Conservation (phyloP, 805 yeast genomes). For the Candida montana region DNA sequence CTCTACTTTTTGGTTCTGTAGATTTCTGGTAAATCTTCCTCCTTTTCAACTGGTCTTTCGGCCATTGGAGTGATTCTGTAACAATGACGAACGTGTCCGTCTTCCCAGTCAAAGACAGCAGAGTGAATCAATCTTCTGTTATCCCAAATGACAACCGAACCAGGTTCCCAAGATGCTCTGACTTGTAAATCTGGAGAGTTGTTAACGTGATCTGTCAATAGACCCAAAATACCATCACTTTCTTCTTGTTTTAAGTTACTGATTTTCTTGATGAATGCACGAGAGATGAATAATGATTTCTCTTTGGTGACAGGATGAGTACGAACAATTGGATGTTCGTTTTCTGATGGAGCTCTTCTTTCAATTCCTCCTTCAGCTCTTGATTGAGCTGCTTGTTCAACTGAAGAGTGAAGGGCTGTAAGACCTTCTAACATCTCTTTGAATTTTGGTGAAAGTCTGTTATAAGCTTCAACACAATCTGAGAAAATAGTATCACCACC, state of each 20-base stretch:
- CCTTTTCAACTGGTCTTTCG: conserved; percentile 58
- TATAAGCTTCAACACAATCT: conserved; percentile 66
- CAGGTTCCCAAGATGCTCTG: conserved; percentile 67
- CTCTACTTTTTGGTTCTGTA: conserved; percentile 11
- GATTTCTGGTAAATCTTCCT: conserved; percentile 31
- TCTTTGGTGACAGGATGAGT: conserved; percentile 66
- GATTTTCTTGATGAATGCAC: conserved; percentile 59
- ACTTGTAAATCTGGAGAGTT: conserved; percentile 57
- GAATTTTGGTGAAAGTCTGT: conserved; percentile 62
- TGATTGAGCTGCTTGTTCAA: conserved; percentile 61
- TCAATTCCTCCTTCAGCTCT: conserved; percentile 55
- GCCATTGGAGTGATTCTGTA: conserved; percentile 70
- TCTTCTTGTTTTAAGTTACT: conserved; percentile 72
- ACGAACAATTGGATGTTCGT: conserved; percentile 63
- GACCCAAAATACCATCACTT: conserved; percentile 52
- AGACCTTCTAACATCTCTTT: conserved; percentile 53
- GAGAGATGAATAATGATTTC: conserved; percentile 53
- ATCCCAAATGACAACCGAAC: conserved; percentile 73
- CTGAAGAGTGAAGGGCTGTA: conserved; percentile 65
- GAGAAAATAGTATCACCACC: conserved; percentile 82
- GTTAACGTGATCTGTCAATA: conserved; percentile 49
- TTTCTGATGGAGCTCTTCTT: conserved; percentile 53
- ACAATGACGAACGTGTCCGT: conserved; percentile 63
- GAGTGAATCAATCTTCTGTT: conserved; percentile 67
- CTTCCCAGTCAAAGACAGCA: conserved; percentile 68